Conservation (phyloP, 1,284 basidiomycete species). For the Taiwanofungus camphoratus region DNA sequence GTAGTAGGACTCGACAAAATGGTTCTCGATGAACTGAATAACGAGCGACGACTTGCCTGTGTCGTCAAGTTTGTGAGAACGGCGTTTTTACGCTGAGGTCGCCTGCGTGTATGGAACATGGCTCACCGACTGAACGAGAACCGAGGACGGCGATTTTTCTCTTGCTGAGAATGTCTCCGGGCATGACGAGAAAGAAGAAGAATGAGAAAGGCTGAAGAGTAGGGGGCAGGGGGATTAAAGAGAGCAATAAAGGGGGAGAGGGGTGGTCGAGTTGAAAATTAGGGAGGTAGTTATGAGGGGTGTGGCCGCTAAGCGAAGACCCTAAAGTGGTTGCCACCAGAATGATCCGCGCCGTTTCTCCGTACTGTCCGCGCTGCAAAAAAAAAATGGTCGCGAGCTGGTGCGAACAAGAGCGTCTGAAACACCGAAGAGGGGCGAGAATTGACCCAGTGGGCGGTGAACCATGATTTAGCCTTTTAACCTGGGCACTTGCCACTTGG, state of each 20-base stretch:
- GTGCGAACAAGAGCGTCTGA: neutral
- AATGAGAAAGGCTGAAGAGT: conserved; percentile 12
- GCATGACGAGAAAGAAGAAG: conserved; percentile 30
- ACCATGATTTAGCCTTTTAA: conserved; percentile 1
- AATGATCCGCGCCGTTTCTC: conserved; percentile 16
- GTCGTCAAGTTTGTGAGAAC: conserved; percentile 6
- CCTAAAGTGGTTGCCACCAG: conserved; percentile 4
- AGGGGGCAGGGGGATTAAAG: conserved; percentile 4
- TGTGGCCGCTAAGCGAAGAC: conserved; percentile 7
- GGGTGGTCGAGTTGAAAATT: neutral
- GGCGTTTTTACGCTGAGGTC: conserved; percentile 8
- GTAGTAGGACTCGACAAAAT: conserved; percentile 81
- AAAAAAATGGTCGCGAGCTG: neutral
- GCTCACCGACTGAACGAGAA: conserved; percentile 74
- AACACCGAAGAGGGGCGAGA: neutral
- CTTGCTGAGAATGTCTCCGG: conserved; percentile 66
- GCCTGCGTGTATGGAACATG: conserved; percentile 10
- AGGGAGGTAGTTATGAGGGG: conserved; percentile 2
- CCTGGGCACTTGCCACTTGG: neutral
- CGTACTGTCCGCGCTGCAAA: conserved; percentile 4
- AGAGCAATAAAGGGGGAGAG: neutral
- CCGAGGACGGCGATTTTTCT: conserved; percentile 82
- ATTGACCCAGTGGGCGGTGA: neutral
- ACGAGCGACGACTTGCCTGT: conserved; percentile 81
- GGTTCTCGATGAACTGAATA: conserved; percentile 65